These are phyloP conservation scores for Gypsophila paniculata DNA, from an alignment of 179 eudicot species.

Conservation along the genomic window DNA sequence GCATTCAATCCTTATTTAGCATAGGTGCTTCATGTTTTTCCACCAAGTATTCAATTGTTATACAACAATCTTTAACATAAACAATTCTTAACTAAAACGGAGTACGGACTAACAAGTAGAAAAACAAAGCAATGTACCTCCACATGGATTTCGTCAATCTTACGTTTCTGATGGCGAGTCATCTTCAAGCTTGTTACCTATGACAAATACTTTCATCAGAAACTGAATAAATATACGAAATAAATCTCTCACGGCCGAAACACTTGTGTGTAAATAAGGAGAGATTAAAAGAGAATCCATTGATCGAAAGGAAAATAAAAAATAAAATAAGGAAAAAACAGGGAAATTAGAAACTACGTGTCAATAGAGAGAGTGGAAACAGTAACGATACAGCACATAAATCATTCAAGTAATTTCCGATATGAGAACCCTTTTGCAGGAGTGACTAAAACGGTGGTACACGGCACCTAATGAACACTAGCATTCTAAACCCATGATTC, in stretches of 20 bases:
- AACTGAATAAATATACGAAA: background rate
- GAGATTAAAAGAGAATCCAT: background rate
- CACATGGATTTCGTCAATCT: conserved; percentile 92
- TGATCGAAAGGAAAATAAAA: background rate
- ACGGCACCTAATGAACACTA: background rate
- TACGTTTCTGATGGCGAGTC: conserved; percentile 97
- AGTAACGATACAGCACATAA: background rate
- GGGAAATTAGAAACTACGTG: too few species aligned
- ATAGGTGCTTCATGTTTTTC: background rate
- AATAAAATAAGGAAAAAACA: too few species aligned
- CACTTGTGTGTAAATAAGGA: background rate
- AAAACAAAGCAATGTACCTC: conserved; percentile 46
- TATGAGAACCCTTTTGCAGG: background rate
- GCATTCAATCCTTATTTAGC: background rate
- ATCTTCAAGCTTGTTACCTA: conserved; percentile 91
- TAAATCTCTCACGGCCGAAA: background rate
- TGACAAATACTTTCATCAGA: conserved; percentile 21
- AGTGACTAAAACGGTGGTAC: background rate
- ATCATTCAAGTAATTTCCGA: background rate
- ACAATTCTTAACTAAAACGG: background rate
- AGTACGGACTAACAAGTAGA: background rate
- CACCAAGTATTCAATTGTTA: background rate
- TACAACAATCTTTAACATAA: background rate
- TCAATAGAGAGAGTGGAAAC: background rate
- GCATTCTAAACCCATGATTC: background rate